These are phyloP conservation scores for Mesembryanthemum crystallinum DNA, from an alignment of 148 eudicot genomes.

Conservation along the genomic window DNA sequence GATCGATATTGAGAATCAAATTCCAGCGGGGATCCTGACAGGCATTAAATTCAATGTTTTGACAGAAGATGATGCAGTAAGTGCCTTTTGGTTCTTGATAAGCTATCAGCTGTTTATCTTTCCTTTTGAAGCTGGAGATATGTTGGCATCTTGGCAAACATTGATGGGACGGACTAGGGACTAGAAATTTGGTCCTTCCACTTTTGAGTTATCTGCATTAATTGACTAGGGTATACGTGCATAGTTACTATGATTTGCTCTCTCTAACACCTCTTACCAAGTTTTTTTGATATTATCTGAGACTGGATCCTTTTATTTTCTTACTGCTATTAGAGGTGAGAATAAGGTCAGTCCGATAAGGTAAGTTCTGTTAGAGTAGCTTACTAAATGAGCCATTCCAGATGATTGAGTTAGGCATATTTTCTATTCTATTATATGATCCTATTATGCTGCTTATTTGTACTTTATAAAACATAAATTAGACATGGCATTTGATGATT, in stretches of 20 bases:
- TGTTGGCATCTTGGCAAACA: background rate
- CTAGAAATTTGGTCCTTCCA: no score
- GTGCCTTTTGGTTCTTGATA: slow-evolving; percentile 24
- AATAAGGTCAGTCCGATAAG: background rate
- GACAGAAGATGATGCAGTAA: slow-evolving; percentile 71
- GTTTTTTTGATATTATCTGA: background rate
- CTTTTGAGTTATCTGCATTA: no score
- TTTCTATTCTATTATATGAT: no score
- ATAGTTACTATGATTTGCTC: background rate
- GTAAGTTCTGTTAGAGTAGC: background rate
- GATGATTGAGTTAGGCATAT: background rate
- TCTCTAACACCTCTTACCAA: background rate
- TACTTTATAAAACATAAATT: no score
- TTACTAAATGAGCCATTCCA: background rate
- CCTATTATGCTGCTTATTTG: no score
- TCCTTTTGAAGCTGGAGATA: slow-evolving; percentile 10
- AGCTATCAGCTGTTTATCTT: background rate
- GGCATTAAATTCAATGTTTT: slow-evolving; percentile 56
- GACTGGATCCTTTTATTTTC: background rate
- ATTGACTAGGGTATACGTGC: background rate
- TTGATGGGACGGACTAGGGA: no score
- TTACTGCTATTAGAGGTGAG: background rate
- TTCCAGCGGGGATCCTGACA: slow-evolving; percentile 51
- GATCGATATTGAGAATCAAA: slow-evolving; percentile 41
- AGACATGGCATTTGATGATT: background rate